Percentiles rank a stretch among this genome's conserved stretches.
These are phyloP conservation scores for Tricholoma sp. DNA, from an alignment of 768 basidiomycete genomes.

Conservation along the genomic window DNA sequence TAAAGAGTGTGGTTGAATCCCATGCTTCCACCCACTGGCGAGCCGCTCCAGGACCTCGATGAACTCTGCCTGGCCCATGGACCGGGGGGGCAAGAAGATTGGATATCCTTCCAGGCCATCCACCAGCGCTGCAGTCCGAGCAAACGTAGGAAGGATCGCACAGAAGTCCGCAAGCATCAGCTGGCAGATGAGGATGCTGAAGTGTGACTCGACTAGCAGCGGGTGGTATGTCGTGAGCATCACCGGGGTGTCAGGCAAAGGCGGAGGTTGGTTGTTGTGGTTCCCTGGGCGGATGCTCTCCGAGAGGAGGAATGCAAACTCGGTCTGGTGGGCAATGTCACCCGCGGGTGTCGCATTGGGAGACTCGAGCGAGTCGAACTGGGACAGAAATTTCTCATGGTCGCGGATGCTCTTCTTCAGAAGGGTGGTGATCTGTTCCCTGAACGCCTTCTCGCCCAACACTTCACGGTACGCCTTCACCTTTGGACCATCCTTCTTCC, in stretches of 20 bases:
- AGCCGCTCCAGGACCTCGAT: slow-evolving; percentile 81
- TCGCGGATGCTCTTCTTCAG: slow-evolving; percentile 77
- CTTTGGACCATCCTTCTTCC: slow-evolving; percentile 53
- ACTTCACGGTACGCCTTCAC: slow-evolving; percentile 55
- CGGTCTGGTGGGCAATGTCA: slow-evolving; percentile 49
- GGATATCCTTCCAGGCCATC: slow-evolving; percentile 87
- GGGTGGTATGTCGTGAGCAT: slow-evolving; percentile 89
- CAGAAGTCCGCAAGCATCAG: slow-evolving; percentile 77
- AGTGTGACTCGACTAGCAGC: slow-evolving; percentile 82
- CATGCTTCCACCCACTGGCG: slow-evolving; percentile 68
- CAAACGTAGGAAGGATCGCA: slow-evolving; percentile 56
- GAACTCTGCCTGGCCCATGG: slow-evolving; percentile 89
- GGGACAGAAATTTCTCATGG: slow-evolving; percentile 76
- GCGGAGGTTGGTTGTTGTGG: slow-evolving; percentile 29
- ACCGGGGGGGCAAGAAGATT: slow-evolving; percentile 79
- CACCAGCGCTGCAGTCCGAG: slow-evolving; percentile 60
- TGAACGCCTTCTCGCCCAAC: slow-evolving; percentile 50
- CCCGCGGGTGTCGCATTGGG: slow-evolving; percentile 28
- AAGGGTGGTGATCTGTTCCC: slow-evolving; percentile 53
- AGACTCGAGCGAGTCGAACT: slow-evolving; percentile 73
- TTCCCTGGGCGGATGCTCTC: slow-evolving; percentile 64
- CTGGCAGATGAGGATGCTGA: slow-evolving; percentile 67
- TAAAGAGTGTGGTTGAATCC: slow-evolving; percentile 53
- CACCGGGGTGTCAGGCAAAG: slow-evolving; percentile 43
- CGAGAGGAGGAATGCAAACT: slow-evolving; percentile 63